A percentile compares a stretch with the other conserved stretches of the same genome.
phyloP scores from a whole-genome alignment of 352 stramenopile species.

The Pythium brachiatum region DNA sequence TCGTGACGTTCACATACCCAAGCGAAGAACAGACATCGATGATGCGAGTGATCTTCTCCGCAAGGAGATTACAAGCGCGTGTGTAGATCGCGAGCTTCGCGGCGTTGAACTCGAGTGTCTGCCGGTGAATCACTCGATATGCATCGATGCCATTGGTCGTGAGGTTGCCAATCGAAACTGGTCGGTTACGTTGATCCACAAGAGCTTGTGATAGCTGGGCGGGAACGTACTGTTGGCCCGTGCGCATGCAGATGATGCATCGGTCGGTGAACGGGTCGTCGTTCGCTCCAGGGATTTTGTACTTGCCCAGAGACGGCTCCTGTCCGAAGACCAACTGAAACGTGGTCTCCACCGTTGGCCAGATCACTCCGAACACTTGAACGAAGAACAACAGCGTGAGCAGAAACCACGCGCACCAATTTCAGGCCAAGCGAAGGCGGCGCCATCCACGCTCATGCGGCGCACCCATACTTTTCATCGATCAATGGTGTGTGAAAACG shows the following conservation, averaged over 20 bases:
- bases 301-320: not conserved
- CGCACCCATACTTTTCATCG: too few relatives aligned
- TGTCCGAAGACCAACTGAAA: constrained; percentile 18
- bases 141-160: constrained; percentile 2
- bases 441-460: too few relatives aligned
- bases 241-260: constrained; percentile 33
- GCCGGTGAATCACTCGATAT: constrained; percentile 11
- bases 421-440: not conserved
- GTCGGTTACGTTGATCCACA: not conserved
- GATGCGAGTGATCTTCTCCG: not conserved
- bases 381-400: constrained; percentile 10
- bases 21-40: not conserved
- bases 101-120: not conserved
- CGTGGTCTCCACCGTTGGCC: constrained; percentile 20
- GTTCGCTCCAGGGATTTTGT: constrained; percentile 25
- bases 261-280: constrained; percentile 46
- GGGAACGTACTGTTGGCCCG: constrained; percentile 30
- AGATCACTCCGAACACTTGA: constrained; percentile 24
- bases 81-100: not conserved
- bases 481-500: too few relatives aligned
- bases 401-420: constrained; percentile 8
- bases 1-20: not conserved
- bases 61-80: not conserved
- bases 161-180: too few relatives aligned
- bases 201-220: constrained; percentile 21